Evolutionary conservation across 495 filamentous ascomycete species (phyloP), one percentile per base, ranked within the genome.

Genomic region (Polyplosphaeria fusca): DNA sequence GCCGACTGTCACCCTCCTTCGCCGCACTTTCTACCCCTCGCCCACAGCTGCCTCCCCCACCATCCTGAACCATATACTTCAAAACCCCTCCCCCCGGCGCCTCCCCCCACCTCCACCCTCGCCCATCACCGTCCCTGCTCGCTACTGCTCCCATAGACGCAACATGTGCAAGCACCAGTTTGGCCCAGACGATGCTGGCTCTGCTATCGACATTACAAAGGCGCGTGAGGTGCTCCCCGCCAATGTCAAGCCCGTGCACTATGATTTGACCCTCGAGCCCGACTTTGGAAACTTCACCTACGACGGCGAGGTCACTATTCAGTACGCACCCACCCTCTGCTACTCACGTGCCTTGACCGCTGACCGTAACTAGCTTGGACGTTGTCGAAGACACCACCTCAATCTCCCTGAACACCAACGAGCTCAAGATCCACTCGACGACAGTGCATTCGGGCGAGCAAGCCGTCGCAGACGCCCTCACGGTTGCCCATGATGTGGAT

Each of bases 351-450:
- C 20, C 27, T 25, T 12, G 30, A 59, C 20, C 48, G 35, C 44
- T 58, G 18, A 49, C 42, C 39, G 22, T 22, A 2, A 24, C 39
- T 28, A 70, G 69, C 61, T 82, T 98, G 64, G 86, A 95, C 67
- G 86, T 96, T 30, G 77, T 78, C 53, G 89, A 96, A 67, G 87
- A 93, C 62, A 87, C 88, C 58, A 89, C 77, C 61, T 89, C 88
- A 22, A 85, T 98, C 66, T 83, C 89, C 30, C 81, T 98, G 59
- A 95, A 98, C 71, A 85, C 87, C 47, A 75, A 89, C 60, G 87
- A 96, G 64, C 77, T 98, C 62, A 82, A 92, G 22, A 88, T 96
- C 61, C 84, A 92, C 68, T 82, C 77, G 54, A 87, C 86, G 59
- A 82, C 79, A 41, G 72, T 98, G 63, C 75, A 70, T 16, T 79